These are phyloP conservation scores for Mycena filopes DNA, from an alignment of 768 basidiomycete genomes.

Conservation along the genomic window DNA sequence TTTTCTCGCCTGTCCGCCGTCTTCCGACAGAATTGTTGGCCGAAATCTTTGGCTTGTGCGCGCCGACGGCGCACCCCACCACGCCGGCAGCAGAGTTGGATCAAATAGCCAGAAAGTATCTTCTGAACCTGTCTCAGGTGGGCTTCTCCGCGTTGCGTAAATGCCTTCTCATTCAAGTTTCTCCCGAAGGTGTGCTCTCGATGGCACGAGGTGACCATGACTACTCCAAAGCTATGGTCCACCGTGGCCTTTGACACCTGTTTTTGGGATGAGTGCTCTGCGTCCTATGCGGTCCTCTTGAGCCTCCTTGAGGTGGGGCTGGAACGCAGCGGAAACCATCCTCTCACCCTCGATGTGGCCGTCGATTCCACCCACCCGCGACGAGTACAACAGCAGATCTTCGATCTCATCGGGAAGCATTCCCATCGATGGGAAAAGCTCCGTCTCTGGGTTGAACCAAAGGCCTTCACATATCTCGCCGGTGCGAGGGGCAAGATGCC, in stretches of 20 bases:
- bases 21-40: no score
- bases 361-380: not conserved
- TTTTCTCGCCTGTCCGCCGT: no score
- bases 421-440: conserved; percentile 14
- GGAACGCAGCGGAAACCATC: conserved; percentile 3
- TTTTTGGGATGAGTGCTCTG: not conserved
- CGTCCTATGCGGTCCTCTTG: not conserved
- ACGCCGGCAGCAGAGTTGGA: no score
- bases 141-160: no score
- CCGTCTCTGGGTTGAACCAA: not conserved
- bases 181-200: conserved; percentile 17
- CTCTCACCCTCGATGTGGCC: not conserved
- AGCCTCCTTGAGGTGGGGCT: not conserved
- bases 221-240: conserved; percentile 13
- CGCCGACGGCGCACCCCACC: no score
- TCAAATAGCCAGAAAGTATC: no score
- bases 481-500: conserved; percentile 5
- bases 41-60: no score
- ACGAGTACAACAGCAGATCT: not conserved
- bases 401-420: conserved; percentile 8
- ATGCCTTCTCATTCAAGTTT: no score
- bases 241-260: not conserved
- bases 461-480: not conserved
- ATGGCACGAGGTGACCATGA: conserved; percentile 3
- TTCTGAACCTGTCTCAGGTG: no score